These are phyloP conservation scores for Lonicera japonica DNA, from an alignment of 129 eudicot genomes.

Conservation along the genomic window DNA sequence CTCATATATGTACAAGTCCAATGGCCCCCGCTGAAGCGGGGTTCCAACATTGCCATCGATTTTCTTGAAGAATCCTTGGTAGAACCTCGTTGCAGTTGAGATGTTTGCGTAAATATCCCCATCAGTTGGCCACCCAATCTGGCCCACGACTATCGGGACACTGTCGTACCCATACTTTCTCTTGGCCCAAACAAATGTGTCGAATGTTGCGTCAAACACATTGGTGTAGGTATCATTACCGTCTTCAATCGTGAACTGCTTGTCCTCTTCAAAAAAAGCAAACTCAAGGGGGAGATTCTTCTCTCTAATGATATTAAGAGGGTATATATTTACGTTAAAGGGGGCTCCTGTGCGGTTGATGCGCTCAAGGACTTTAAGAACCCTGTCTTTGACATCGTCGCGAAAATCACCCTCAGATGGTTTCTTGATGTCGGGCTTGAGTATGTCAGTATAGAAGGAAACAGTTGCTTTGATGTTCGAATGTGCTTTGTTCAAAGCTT, in stretches of 20 bases:
- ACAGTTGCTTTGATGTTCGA: background rate
- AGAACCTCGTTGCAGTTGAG: slow-evolving; percentile 2
- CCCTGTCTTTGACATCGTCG: background rate
- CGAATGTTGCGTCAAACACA: slow-evolving; percentile 9
- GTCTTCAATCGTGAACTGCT: background rate
- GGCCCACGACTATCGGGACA: background rate
- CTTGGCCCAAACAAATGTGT: slow-evolving; percentile 10
- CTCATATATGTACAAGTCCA: background rate
- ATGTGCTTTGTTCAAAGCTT: background rate
- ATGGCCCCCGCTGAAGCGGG: slow-evolving; percentile 1
- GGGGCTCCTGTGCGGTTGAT: background rate
- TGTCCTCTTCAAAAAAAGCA: slow-evolving; percentile 2
- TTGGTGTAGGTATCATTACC: slow-evolving; percentile 4
- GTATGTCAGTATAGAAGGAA: background rate
- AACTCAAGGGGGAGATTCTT: background rate
- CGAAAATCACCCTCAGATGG: slow-evolving; percentile 19
- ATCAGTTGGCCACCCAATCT: slow-evolving; percentile 17
- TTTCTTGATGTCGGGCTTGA: background rate
- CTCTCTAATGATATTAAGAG: background rate
- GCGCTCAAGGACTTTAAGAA: background rate
- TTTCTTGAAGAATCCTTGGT: background rate
- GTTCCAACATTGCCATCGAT: background rate
- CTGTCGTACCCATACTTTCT: background rate
- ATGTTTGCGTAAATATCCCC: slow-evolving; percentile 3
- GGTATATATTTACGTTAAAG: background rate